Base-by-base conservation (phyloP, 345 rosid genomes). In the Citrus maxima region DNA sequence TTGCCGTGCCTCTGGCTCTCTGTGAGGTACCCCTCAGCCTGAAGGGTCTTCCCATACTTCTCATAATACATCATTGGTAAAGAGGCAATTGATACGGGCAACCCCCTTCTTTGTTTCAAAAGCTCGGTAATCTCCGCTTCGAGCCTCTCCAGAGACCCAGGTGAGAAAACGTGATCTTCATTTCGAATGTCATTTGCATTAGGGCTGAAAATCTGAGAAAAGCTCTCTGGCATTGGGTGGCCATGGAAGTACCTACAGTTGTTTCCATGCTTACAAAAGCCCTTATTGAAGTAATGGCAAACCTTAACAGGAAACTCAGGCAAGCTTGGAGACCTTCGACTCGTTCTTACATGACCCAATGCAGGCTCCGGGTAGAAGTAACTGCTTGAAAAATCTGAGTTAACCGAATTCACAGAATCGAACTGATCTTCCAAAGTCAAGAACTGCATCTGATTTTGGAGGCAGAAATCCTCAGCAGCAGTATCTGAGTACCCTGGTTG, bases 1-100 rank as follows among this genome's bases (percentile, higher is more conserved):
- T 93, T 94, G 25, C 99, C 99, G 70, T 94, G 98, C 84, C 99
- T 89, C 82, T 94, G 98, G 91, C 98, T 93, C 88, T 94, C 99
- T 0, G 97, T 93, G 40, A 96, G 95, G 80, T 96, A 96, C 27
- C 99, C 98, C 70, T 96, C 99, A 35, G 98, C 98, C 87, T 93
- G 98, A 83, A 96, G 94, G 22, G 83, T 88, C 88, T 82, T 89
- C 73, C 98, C 98, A 35, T 88, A 94, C 85, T 88, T 96, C 81
- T 93, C 98, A 18, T 82, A 92, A 59, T 94, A 96, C 87, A 94
- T 81, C 92, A 88, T 90, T 6, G 99, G 99, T 80, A 96, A 85
- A 9, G 98, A 93, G 72, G 99, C 99, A 40, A 96, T 96, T 0
- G 99, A 94, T 67, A 96, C 92, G 0, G 99, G 98, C 70, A 86